Evolutionary conservation across 306 rosid species (phyloP), one percentile per base, ranked within the genome.

Genomic region (Quercus mongolica): DNA sequence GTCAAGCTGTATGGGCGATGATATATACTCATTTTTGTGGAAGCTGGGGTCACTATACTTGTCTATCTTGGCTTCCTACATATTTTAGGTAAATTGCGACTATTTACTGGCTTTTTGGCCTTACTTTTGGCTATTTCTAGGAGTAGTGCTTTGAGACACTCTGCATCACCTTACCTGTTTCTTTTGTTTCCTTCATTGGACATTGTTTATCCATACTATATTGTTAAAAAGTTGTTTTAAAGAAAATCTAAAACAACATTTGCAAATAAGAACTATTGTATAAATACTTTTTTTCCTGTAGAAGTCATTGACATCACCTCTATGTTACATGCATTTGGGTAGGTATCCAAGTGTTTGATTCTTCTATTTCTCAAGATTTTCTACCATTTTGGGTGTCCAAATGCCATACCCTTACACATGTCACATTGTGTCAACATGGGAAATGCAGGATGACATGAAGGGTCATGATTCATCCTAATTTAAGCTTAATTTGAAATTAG

Each of bases 31-130:
- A 95, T 81, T 95, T 95, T 82, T 95, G 99, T 69, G 99, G 99
- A 78, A 95, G 94, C 85, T 95, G 98, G 98, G 99, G 99, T 85
- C 98, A 93, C 88, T 95, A 93, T 62, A 93, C 94, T 38, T 95
- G 98, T 82, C 84, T 95, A 61, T 88, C 99, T 73, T 95, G 99
- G 99, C 92, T 95, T 74, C 99, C 99, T 65, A 91, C 98, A 59
- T 95, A 84, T 83, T 95, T 95, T 73, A 93, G 99, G 99, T 95
- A 86, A 26, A 77, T 31, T 57, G 25, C 72, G 76, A 64, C 63
- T 75, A 55, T 78, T 77, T 56, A 41, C 10, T 54, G 28, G 51
- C 51, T 58, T 58, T 12, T 58, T 21, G 74, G 25, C 82, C 54
- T 77, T 73, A 70, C 41, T 26, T 38, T 78, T 65, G 46, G 33